These are phyloP conservation scores for Punctularia strigosozonata DNA, from an alignment of 768 basidiomycete species.

Conservation along the genomic window DNA sequence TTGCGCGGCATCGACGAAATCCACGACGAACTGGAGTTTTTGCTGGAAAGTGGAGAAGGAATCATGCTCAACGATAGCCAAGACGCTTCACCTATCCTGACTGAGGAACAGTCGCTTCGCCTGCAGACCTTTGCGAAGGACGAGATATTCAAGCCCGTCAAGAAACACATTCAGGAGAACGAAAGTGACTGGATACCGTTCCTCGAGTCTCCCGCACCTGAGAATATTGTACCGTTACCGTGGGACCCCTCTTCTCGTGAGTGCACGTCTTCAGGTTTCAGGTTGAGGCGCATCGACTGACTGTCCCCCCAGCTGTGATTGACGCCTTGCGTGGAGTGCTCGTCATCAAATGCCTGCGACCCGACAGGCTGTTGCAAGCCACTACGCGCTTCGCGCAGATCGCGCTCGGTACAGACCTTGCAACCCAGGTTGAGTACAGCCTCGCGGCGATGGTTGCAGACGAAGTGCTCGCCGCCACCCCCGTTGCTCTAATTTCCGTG, in stretches of 20 bases:
- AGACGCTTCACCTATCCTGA: conserved; percentile 37
- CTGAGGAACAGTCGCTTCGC: conserved; percentile 56
- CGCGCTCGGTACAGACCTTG: conserved; percentile 76
- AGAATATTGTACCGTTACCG: conserved; percentile 56
- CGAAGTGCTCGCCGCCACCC: conserved; percentile 72
- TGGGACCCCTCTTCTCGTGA: conserved; percentile 73
- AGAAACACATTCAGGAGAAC: conserved; percentile 45
- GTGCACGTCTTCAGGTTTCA: conserved; percentile 18
- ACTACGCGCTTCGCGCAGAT: conserved; percentile 61
- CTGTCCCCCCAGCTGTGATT: conserved; percentile 39
- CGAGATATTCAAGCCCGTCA: conserved; percentile 67
- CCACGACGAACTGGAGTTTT: conserved; percentile 76
- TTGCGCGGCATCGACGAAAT: conserved; percentile 72
- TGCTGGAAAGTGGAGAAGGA: conserved; percentile 81
- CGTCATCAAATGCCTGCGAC: conserved; percentile 83
- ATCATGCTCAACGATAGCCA: conserved; percentile 25
- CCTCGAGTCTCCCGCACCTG: conserved; percentile 55
- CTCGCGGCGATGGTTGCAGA: conserved; percentile 66
- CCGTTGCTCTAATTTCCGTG: conserved; percentile 85
- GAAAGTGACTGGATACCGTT: conserved; percentile 63
- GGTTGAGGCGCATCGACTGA: conserved; percentile 6
- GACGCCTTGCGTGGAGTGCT: conserved; percentile 68
- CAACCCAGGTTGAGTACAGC: conserved; percentile 61
- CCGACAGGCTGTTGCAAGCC: conserved; percentile 83
- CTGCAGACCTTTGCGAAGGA: conserved; percentile 64